Evolutionary conservation across 108 stramenopile genomes (phyloP), one percentile per base, ranked within the genome.

Genomic region (Fragilaria crotonensis): DNA sequence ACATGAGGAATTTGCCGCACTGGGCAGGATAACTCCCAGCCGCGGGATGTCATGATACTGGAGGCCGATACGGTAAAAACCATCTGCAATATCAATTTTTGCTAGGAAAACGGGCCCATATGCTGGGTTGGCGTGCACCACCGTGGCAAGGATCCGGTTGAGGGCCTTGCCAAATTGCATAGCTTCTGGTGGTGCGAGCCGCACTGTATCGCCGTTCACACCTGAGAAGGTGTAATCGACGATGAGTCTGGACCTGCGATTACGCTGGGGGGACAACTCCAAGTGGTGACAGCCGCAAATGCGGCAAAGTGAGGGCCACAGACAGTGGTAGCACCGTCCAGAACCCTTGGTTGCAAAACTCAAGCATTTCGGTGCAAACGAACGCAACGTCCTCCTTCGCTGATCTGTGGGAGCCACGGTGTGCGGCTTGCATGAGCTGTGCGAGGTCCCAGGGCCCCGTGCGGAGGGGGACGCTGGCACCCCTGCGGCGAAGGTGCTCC

Each of bases 101-200:
- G n/a, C n/a, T n/a, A n/a, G n/a, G n/a, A n/a, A n/a, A n/a, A n/a
- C n/a, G n/a, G n/a, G n/a, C n/a, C n/a, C n/a, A n/a, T n/a, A n/a
- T n/a, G n/a, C n/a, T n/a, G n/a, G n/a, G 11, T 57, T n/a, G 1
- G 57, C 47, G 0, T 53, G 48, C 1, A 59, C 51, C 4, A 70
- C 52, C 30, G 51, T 28, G 2, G 30, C 20, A 26, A 70, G 28
- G 0, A 70, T 25, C 17, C 63, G 57, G 1, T 64, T 30, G 5
- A 70, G 52, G 20, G 63, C 56, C 7, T 63, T 45, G 14, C 63
- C 69, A 52, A 70, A 70, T 17, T 64, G 62, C 69, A 70, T 64
- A n/a, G 69, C 30, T 1, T 70, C 56, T 3, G 0, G 2, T 0
- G 55, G 45, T 27, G 63, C 62, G 29, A 52, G 49, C 2, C 45